Conservation (phyloP, 2,329 filamentous ascomycete species). For the Fragosphaeria purpurea region DNA sequence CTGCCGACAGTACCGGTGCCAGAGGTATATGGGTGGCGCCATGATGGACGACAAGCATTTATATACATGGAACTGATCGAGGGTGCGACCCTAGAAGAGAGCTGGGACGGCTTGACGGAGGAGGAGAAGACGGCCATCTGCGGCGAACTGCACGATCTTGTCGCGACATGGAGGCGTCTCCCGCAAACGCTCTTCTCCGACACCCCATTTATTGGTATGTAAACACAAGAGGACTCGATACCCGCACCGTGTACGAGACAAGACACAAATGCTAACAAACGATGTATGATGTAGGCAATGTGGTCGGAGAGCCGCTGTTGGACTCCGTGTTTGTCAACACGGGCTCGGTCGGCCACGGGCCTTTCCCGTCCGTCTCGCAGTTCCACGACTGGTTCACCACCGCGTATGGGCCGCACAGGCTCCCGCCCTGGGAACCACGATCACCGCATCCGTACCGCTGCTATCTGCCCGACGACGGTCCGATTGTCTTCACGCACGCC, state of each 20-base stretch:
- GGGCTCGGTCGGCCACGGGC: conserved; percentile 11
- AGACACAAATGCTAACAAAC: not conserved
- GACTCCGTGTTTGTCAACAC: conserved; percentile 14
- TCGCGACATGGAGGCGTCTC: conserved; percentile 11
- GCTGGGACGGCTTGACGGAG: conserved; percentile 10
- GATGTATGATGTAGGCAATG: not conserved
- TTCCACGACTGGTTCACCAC: conserved; percentile 18
- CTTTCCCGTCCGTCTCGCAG: conserved; percentile 14
- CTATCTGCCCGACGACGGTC: conserved; percentile 18
- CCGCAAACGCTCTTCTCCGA: conserved; percentile 5
- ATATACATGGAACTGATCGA: conserved; percentile 18
- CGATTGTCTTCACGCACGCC: conserved; percentile 23
- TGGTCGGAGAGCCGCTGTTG: conserved; percentile 5
- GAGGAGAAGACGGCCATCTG: conserved; percentile 10
- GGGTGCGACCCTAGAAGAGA: conserved; percentile 13
- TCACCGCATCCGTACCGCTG: conserved; percentile 14
- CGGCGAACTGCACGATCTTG: conserved; percentile 13
- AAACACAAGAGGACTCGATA: not conserved
- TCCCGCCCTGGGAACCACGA: not conserved
- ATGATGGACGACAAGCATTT: conserved; percentile 16
- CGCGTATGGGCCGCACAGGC: not conserved
- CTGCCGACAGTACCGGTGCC: conserved; percentile 10
- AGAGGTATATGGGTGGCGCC: conserved; percentile 12
- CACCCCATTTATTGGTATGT: conserved; percentile 3
- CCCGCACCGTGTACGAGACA: too few relatives aligned